Evolutionary conservation across 805 yeast species (phyloP), one percentile per base, ranked within the genome.

Genomic region (Scheffersomyces ergatensis): DNA sequence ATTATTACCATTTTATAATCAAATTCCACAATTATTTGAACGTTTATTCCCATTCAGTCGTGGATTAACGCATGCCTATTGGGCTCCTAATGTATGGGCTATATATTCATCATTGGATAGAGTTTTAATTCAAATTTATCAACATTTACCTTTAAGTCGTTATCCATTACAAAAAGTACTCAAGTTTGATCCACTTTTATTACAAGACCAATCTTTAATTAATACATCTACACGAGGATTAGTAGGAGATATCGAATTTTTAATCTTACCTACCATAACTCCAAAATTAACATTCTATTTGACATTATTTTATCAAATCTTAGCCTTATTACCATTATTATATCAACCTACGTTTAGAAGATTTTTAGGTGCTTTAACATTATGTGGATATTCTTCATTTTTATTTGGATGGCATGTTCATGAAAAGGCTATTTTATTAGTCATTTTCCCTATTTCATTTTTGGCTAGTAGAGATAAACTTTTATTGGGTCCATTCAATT

Each of bases 41-140:
- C 72, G 99, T 34, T 65, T 93, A 24, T 93, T 93, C 64, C 99
- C 99, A 5, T 92, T 92, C 58, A 84, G 95, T 37, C 74, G 98
- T 58, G 98, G 98, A 1, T 72, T 93, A 27, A 93, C 97, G 4
- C 99, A 93, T 63, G 97, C 98, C 0, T 93, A 93, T 65, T 93
- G 99, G 98, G 98, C 99, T 1, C 98, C 99, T 13, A 93, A 93
- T 55, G 70, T 89, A 35, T 93, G 99, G 99, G 97, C 99, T 0
- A 52, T 92, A 8, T 93, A 93, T 62, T 86, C 97, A 2, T 84
- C 87, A 48, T 45, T 74, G 12, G 99, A 93, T 62, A 73, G 95
- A 43, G 55, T 83, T 0, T 67, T 89, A 42, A 73, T 84, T 14
- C 72, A 73, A 39, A 42, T 74, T 3, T 68, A 69, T 47, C 54